phyloP scores from a whole-genome alignment of 306 rosid genomes.

The Vigna angularis region DNA sequence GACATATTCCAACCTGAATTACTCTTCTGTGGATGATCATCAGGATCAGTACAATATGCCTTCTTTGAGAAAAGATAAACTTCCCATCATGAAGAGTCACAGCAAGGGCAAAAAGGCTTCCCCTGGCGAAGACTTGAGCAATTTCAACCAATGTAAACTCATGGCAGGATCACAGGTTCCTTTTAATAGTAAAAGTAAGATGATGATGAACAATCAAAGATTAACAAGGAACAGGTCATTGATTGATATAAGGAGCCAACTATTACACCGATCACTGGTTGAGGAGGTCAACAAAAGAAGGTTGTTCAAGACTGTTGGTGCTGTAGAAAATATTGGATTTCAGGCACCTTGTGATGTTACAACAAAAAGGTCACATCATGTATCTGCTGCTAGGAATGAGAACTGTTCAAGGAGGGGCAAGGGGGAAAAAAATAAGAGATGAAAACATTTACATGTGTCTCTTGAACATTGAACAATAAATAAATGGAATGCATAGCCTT shows the following conservation, averaged over 20 bases:
- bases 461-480: conserved; percentile 16
- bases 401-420: conserved; percentile 45
- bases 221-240: conserved; percentile 75
- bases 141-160: conserved; percentile 49
- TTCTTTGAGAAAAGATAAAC: conserved; percentile 51
- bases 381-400: conserved; percentile 4
- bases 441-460: conserved; percentile 38
- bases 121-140: conserved; percentile 50
- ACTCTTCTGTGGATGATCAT: conserved; percentile 60
- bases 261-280: conserved; percentile 76
- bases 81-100: conserved; percentile 54
- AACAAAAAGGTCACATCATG: conserved; percentile 35
- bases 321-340: conserved; percentile 83
- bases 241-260: conserved; percentile 76
- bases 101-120: conserved; percentile 65
- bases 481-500: conserved; percentile 2
- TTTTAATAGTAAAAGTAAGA: conserved; percentile 55
- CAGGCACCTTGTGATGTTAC: conserved; percentile 74
- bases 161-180: conserved; percentile 45
- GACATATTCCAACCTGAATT: conserved; percentile 73
- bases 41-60: conserved; percentile 47
- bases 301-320: conserved; percentile 79
- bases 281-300: conserved; percentile 80
- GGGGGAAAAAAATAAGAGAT: conserved; percentile 31
- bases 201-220: conserved; percentile 48